These are phyloP conservation scores for Vanrija sp. DNA, from an alignment of 1,284 basidiomycete genomes.

Conservation along the genomic window DNA sequence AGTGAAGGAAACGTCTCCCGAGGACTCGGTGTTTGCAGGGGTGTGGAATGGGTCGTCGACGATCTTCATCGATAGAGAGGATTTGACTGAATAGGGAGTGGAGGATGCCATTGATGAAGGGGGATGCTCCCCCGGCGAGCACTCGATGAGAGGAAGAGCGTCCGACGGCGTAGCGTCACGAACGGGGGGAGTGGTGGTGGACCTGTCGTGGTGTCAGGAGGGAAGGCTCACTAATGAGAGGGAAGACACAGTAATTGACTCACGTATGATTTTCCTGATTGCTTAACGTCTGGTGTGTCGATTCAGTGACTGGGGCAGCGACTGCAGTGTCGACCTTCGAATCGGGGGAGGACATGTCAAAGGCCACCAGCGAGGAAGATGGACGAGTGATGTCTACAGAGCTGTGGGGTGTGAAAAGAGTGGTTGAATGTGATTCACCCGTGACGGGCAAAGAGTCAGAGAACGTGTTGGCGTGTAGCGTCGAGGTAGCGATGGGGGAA, in stretches of 20 bases:
- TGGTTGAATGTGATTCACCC: too few relatives aligned
- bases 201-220: conserved; percentile 1
- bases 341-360: neutral
- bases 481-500: neutral
- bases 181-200: neutral
- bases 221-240: neutral
- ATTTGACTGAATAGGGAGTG: conserved; percentile 9
- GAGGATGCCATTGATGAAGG: conserved; percentile 1
- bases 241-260: neutral
- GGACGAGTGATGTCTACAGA: conserved; percentile 1
- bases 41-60: conserved; percentile 11
- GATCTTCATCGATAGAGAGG: neutral
- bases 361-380: conserved; percentile 3
- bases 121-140: neutral
- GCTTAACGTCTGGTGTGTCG: neutral
- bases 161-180: neutral
- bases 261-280: neutral
- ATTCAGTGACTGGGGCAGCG: too few relatives aligned
- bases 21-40: conserved; percentile 8
- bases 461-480: neutral
- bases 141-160: neutral
- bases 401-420: neutral
- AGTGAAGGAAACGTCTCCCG: conserved; percentile 8
- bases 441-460: neutral
- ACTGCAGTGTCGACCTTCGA: too few relatives aligned